phyloP scores from a whole-genome alignment of 1,284 basidiomycete species.

The Paramarasmius palmivorus region DNA sequence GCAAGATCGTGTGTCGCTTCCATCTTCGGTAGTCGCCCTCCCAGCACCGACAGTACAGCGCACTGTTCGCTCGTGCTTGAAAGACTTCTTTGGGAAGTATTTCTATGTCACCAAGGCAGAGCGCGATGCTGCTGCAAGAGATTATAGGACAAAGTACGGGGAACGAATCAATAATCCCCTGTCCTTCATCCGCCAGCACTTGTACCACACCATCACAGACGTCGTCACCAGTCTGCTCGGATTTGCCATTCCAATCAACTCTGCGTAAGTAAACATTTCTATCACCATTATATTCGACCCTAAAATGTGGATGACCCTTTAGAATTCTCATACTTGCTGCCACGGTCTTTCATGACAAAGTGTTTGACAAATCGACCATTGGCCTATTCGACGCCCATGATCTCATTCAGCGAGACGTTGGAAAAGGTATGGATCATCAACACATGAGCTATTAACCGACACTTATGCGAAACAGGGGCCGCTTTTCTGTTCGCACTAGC shows the following conservation, averaged over 20 bases:
- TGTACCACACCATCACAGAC: conserved; percentile 63
- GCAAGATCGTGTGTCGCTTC: conserved; percentile 53
- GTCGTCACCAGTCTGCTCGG: conserved; percentile 55
- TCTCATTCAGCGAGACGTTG: conserved; percentile 59
- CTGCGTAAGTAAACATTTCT: conserved; percentile 33
- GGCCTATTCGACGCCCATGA: conserved; percentile 71
- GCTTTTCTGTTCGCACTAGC: conserved; percentile 78
- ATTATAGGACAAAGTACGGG: conserved; percentile 31
- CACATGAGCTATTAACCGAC: background rate
- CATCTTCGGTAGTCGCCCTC: conserved; percentile 5
- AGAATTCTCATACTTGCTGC: conserved; percentile 58
- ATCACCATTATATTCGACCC: background rate
- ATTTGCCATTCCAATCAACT: conserved; percentile 77
- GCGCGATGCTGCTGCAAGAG: conserved; percentile 26
- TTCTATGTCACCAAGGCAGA: conserved; percentile 36
- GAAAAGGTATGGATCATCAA: conserved; percentile 45
- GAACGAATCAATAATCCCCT: conserved; percentile 55
- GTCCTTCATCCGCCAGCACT: conserved; percentile 60
- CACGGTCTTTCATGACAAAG: conserved; percentile 51
- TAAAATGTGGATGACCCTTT: conserved; percentile 7
- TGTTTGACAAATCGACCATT: conserved; percentile 37
- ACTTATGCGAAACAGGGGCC: conserved; percentile 41
- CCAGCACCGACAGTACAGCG: conserved; percentile 6
- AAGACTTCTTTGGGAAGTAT: conserved; percentile 21
- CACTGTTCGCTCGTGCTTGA: conserved; percentile 15